Percentiles rank a stretch among this genome's conserved stretches.
These are phyloP conservation scores for Uncinocarpus reesii DNA, from an alignment of 2,329 filamentous ascomycete species.

Conservation along the genomic window DNA sequence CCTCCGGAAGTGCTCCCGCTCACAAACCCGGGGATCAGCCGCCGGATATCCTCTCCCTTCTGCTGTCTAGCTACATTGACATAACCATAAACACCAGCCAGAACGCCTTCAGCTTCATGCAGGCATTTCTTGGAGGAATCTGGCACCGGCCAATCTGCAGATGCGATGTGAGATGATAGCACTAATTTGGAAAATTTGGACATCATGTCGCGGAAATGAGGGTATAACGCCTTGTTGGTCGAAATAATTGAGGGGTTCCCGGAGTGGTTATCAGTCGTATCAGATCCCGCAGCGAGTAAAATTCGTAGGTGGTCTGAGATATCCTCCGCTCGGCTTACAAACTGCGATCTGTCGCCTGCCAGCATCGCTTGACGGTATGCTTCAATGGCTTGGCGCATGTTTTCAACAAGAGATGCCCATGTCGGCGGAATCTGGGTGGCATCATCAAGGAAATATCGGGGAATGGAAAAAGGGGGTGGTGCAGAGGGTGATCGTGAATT, in stretches of 20 bases:
- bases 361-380: slow-evolving; percentile 83
- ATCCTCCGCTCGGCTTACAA: slow-evolving; percentile 89
- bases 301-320: slow-evolving; percentile 93
- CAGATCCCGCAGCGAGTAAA: slow-evolving; percentile 87
- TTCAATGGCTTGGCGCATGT: slow-evolving; percentile 86
- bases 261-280: slow-evolving; percentile 96
- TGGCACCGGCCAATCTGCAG: slow-evolving; percentile 86
- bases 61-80: slow-evolving; percentile 92
- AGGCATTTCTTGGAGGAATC: slow-evolving; percentile 93
- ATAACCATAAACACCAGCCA: slow-evolving; percentile 89
- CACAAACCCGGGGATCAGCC: slow-evolving; percentile 89
- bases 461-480: slow-evolving; percentile 45
- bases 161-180: slow-evolving; percentile 93
- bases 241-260: slow-evolving; percentile 99
- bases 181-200: slow-evolving; percentile 99
- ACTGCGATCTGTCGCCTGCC: slow-evolving; percentile 73
- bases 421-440: slow-evolving; percentile 68
- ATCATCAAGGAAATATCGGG: slow-evolving; percentile 84
- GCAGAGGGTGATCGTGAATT: slow-evolving; percentile 40
- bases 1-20: slow-evolving; percentile 73
- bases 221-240: slow-evolving; percentile 92
- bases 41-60: slow-evolving; percentile 80
- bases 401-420: slow-evolving; percentile 81
- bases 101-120: slow-evolving; percentile 92
- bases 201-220: slow-evolving; percentile 98